Conservation (phyloP, 1,284 basidiomycete genomes). For the Boletus calvinii region DNA sequence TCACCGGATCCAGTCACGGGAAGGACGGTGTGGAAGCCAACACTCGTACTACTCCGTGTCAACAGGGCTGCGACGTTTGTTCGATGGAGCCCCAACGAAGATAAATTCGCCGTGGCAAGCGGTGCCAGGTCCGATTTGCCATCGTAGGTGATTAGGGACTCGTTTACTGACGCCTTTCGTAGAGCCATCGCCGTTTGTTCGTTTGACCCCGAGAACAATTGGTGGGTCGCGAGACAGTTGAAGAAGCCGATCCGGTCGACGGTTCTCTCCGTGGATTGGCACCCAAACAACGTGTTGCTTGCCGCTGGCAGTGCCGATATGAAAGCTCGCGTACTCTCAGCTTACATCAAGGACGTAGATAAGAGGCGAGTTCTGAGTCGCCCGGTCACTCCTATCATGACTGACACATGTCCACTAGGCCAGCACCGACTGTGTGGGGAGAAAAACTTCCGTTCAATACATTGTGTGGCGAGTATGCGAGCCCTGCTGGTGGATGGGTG, state of each 20-base stretch:
- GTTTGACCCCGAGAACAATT: slow-evolving; percentile 96
- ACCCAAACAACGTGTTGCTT: slow-evolving; percentile 94
- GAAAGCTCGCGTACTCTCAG: slow-evolving; percentile 97
- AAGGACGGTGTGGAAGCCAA: slow-evolving; percentile 86
- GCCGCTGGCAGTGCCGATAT: slow-evolving; percentile 94
- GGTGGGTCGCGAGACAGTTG: slow-evolving; percentile 98
- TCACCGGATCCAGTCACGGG: slow-evolving; percentile 71
- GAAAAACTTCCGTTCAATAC: slow-evolving; percentile 98
- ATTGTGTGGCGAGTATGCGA: slow-evolving; percentile 90
- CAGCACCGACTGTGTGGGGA: slow-evolving; percentile 91
- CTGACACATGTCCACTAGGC: slow-evolving; percentile 48
- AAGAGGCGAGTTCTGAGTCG: slow-evolving; percentile 56
- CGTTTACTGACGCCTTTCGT: slow-evolving; percentile 5
- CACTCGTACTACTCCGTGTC: slow-evolving; percentile 92
- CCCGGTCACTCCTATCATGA: neutral
- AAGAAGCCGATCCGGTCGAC: slow-evolving; percentile 97
- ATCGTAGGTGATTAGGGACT: neutral
- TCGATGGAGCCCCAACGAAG: slow-evolving; percentile 95
- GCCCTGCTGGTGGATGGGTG: slow-evolving; percentile 94
- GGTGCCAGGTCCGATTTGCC: slow-evolving; percentile 71
- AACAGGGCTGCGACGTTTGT: slow-evolving; percentile 96
- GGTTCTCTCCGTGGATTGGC: slow-evolving; percentile 94
- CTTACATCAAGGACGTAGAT: slow-evolving; percentile 99
- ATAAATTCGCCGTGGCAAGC: slow-evolving; percentile 98
- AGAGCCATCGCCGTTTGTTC: slow-evolving; percentile 94